Base-by-base conservation (phyloP, 1,139 yeast species). In the Zhuliangozyma blackwelliae region DNA sequence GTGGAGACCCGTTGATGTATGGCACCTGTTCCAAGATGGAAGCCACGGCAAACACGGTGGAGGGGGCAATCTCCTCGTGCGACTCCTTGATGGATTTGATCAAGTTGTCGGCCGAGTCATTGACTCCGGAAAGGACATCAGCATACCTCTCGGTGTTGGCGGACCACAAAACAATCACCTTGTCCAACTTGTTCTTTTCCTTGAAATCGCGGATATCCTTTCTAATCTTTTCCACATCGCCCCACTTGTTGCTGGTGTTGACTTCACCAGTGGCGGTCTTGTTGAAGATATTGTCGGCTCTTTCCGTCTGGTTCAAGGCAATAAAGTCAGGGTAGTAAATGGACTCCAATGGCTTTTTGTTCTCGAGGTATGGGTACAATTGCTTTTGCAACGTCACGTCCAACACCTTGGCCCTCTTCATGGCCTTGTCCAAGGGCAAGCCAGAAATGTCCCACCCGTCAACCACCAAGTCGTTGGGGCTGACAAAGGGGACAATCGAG, bases 131-230 rank as follows among this genome's bases (percentile, higher is more conserved):
- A 36, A 81, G 63, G 38, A 90, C 59, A 29, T 85, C 92, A 36
- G 95, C 80, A 60, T 85, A 89, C 62, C 97, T 82, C 70, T 90
- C 97, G 43, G 97, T 90, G 68, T 90, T 90, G 45, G 97, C 97
- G 39, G 96, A 88, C 97, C 97, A 90, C 58, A 90, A 74, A 37
- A 90, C 87, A 58, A 90, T 79, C 41, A 90, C 95, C 61, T 82
- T 84, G 63, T 90, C 97, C 52, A 90, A 79, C 31, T 67, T 64
- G 58, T 90, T 86, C 48, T 72, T 66, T 36, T 62, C 61, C 68
- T 89, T 90, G 74, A 90, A 90, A 41, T 80, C 80, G 50, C 76
- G 72, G 55, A 90, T 89, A 61, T 90, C 96, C 45, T 73, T 68
- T 67, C 96, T 85, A 61, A 90, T 80, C 52, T 71, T 79, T 71